Evolutionary conservation across 176 grass and related monocot genomes (phyloP).

Genomic region (Olyra latifolia): DNA sequence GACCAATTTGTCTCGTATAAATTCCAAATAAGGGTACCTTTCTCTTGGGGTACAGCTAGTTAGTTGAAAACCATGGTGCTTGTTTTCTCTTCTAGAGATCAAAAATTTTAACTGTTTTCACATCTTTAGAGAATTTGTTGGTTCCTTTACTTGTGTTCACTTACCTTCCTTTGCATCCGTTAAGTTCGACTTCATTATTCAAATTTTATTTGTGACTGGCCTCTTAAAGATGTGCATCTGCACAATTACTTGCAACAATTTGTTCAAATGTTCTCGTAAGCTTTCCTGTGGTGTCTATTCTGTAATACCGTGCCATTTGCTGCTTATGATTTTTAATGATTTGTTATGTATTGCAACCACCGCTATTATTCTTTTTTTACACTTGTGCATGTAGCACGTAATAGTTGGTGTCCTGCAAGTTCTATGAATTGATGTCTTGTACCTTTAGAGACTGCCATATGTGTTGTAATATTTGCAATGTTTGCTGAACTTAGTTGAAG

Average conservation of each 20-base stretch:
- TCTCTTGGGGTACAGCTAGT: background rate
- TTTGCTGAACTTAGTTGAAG: background rate
- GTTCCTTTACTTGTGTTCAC: background rate
- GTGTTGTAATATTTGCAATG: background rate
- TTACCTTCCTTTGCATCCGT: background rate
- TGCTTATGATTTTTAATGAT: background rate
- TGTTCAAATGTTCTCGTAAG: background rate
- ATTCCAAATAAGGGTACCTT: background rate
- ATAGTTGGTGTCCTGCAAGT: background rate
- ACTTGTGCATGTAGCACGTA: background rate
- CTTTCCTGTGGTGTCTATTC: background rate
- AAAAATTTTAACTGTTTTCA: background rate
- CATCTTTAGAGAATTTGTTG: background rate
- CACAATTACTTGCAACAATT: background rate
- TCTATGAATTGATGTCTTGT: background rate
- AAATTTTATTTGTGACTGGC: background rate
- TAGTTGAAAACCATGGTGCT: background rate
- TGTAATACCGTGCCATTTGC: background rate
- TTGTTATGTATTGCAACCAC: background rate
- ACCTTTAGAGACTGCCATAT: background rate
- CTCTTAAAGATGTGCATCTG: background rate
- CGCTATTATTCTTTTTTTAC: background rate
- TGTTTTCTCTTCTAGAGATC: background rate
- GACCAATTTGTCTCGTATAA: background rate
- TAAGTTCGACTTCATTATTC: background rate